Evolutionary conservation across 2,329 filamentous ascomycete species (phyloP).

Genomic region (Fusarium papillatum): DNA sequence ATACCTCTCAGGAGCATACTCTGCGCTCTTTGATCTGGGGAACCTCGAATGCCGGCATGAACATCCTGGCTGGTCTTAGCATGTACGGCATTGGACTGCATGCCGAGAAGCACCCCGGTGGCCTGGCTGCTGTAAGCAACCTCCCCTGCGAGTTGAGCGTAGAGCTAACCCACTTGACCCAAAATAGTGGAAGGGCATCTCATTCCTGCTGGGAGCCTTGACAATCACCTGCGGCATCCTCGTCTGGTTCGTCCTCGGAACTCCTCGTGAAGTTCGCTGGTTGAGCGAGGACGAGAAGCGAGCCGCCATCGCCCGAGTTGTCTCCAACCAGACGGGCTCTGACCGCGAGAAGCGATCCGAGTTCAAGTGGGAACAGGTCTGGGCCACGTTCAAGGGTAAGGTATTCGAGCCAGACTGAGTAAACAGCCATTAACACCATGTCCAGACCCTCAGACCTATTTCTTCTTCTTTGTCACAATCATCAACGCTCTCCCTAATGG

Average conservation of each 20-base stretch:
- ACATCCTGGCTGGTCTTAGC: constrained; percentile 47
- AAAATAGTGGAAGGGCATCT: not conserved
- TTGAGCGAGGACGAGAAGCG: constrained; percentile 47
- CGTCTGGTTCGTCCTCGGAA: constrained; percentile 47
- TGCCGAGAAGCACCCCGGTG: constrained; percentile 38
- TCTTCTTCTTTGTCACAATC: constrained; percentile 52
- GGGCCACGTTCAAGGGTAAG: constrained; percentile 42
- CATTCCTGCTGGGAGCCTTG: constrained; percentile 45
- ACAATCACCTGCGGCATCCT: constrained; percentile 41
- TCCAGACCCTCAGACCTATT: constrained; percentile 27
- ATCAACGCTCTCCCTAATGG: constrained; percentile 50
- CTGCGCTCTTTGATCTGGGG: constrained; percentile 49
- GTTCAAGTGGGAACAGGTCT: constrained; percentile 47
- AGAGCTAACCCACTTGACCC: not conserved
- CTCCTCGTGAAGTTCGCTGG: constrained; percentile 48
- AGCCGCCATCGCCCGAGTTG: constrained; percentile 44
- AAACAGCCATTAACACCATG: not conserved
- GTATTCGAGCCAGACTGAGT: not conserved
- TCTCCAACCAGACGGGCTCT: constrained; percentile 45
- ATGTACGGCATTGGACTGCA: constrained; percentile 43
- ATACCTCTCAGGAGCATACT: constrained; percentile 48
- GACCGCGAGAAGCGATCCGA: constrained; percentile 43
- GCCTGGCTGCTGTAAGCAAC: constrained; percentile 23
- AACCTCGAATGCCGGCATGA: constrained; percentile 49
- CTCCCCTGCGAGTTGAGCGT: not conserved